Evolutionary conservation across 2,329 filamentous ascomycete species (phyloP), one percentile per base, ranked within the genome.

Genomic region (Scedosporium aurantiacum): DNA sequence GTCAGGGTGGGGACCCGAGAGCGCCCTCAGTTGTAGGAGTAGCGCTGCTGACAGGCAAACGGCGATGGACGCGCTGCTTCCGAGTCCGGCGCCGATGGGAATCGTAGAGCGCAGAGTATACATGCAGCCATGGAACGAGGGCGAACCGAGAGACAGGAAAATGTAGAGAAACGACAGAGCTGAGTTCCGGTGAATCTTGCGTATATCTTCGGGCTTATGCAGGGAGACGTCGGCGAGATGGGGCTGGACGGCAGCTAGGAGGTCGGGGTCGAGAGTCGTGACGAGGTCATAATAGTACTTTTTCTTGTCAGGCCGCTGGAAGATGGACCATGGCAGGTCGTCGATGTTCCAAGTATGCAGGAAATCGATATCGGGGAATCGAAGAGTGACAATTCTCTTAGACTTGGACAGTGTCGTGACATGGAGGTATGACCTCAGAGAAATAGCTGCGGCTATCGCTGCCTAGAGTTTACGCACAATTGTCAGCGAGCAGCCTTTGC

Each of bases 301-400:
- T 78, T 96, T 97, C 79, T 95, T 96, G 32, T 81, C 82, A 0
- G 91, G 85, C 21, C 87, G 82, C 23, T 87, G 84, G 75, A 99
- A 99, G 16, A 82, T 75, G 6, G 82, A 77, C 94, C 94, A 99
- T 0, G 94, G 94, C 47, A 99, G 79, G 7, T 90, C 83, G 72
- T 96, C 90, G 65, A 99, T 96, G 71, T 94, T 86, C 94, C 94
- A 99, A 0, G 89, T 91, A 74, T 99, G 91, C 61, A 89, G 81
- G 66, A 99, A 81, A 66, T 88, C 86, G 67, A 97, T 91, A 72
- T 99, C 94, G 63, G 91, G 87, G 72, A 99, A 97, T 68, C 88
- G 88, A 61, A 99, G 79, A 2, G 89, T 89, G 58, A 99, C 86
- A 14, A 89, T 96, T 63, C 91, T 86, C 71, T 88, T 89, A 50